Conservation (phyloP, 768 basidiomycete genomes). For the Termitomyces eurrhizus region DNA sequence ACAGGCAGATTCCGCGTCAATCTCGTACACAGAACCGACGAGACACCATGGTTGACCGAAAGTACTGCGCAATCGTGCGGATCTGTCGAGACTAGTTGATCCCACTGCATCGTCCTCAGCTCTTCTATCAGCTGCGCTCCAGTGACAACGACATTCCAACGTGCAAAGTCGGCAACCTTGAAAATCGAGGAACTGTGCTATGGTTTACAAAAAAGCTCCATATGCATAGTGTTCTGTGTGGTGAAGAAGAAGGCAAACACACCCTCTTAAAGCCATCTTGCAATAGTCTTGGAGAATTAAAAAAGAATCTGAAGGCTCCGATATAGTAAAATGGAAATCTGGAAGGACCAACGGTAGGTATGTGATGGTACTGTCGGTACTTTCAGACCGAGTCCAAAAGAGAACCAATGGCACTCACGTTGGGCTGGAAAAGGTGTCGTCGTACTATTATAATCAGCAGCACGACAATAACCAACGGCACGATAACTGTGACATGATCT, state of each 20-base stretch:
- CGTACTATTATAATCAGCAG: neutral
- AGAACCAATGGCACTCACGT: constrained; percentile 1
- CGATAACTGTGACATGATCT: constrained; percentile 6
- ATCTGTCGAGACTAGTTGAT: neutral
- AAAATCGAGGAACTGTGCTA: constrained; percentile 11
- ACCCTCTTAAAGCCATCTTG: constrained; percentile 8
- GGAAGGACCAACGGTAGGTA: constrained; percentile 21
- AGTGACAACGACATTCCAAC: constrained; percentile 21
- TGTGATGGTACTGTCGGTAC: constrained; percentile 20
- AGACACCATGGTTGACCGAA: neutral
- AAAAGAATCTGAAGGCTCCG: constrained; percentile 18
- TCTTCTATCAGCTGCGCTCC: constrained; percentile 19
- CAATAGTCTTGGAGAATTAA: neutral
- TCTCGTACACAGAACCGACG: constrained; percentile 6
- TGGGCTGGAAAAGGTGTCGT: neutral
- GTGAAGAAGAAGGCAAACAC: neutral
- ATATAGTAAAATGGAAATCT: constrained; percentile 19
- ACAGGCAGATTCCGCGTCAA: constrained; percentile 11
- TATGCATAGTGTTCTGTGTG: too few species aligned
- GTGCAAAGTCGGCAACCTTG: constrained; percentile 23
- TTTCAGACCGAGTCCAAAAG: neutral
- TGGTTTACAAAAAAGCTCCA: constrained; percentile 3
- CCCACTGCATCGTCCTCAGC: constrained; percentile 15
- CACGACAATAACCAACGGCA: neutral
- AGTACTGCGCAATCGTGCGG: neutral